These are phyloP conservation scores for Ambrosia trifida DNA, from an alignment of 129 eudicot genomes.

Conservation along the genomic window DNA sequence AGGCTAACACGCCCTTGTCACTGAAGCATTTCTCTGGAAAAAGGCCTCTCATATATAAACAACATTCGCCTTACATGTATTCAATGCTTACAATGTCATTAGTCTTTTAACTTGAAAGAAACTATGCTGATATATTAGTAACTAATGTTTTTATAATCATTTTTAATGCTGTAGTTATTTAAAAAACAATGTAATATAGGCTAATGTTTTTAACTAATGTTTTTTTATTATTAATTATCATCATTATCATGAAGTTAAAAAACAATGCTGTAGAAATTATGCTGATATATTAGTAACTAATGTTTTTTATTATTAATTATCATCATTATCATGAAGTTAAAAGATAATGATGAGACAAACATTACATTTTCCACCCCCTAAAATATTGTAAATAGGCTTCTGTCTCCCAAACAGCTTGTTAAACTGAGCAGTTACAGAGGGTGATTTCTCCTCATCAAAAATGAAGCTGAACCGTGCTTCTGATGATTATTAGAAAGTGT, in stretches of 20 bases:
- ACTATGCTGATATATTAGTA: background rate
- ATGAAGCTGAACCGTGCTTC: constrained; percentile 51
- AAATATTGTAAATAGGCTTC: constrained; percentile 64
- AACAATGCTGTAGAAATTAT: too few relatives aligned
- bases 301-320: too few relatives aligned
- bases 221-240: too few relatives aligned
- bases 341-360: constrained; percentile 2
- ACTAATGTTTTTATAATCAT: background rate
- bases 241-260: too few relatives aligned
- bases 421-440: constrained; percentile 49
- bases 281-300: too few relatives aligned
- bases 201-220: too few relatives aligned
- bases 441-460: constrained; percentile 56
- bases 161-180: too few relatives aligned
- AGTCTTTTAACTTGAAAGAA: background rate
- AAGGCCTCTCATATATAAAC: constrained; percentile 66
- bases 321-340: background rate
- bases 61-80: background rate
- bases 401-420: constrained; percentile 85
- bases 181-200: background rate
- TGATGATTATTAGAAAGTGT: constrained; percentile 56
- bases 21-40: constrained; percentile 94
- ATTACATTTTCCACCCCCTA: constrained; percentile 93
- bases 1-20: constrained; percentile 85
- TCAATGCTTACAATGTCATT: background rate